Base-by-base conservation (phyloP, 306 rosid genomes). In the Vigna radiata region DNA sequence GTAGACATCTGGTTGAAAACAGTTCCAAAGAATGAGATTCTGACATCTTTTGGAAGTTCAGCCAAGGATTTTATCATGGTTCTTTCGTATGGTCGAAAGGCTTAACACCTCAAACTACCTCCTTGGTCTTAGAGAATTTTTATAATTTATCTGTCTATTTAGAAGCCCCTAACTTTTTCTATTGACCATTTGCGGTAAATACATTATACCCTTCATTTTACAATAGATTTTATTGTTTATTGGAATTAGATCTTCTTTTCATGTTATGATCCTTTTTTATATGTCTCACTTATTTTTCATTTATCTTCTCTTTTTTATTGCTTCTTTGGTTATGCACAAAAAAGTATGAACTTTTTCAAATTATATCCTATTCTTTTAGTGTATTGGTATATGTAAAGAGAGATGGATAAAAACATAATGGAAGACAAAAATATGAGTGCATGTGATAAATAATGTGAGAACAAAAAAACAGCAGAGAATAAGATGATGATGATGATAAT, bases 11-110 rank as follows among this genome's bases (percentile, higher is more conserved):
- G 95, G 95, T 19, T 84, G 69, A 70, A 79, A 78, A 77, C 90
- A 74, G 9, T 47, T 46, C 84, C 89, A 8, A 47, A 18, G 4
- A 64, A 79, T 43, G 85, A 75, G 61, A 80, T 88, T 71, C 43
- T 59, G 19, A 8, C 90, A 31, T 14, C 72, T 17, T 76, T 52
- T 39, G 95, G 95, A 65, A 79, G 83, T 84, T 85, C 93, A 0
- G 97, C 89, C 16, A 61, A 88, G 86, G 89, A 91, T n/a, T 85
- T 74, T 67, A 82, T 91, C 18, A 84, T 89, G 97, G 86, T 83
- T 63, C 88, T 91, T 56, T 80, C 88, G 0, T 91, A 91, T 19
- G 6, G 81, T 62, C 82, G 85, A 76, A 87, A 78, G 70, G 60
- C 65, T 43, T 79, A 69, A 71, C 23, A 16, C 16, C 47, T 48